These are phyloP conservation scores for Phlyctochytrium planicorne DNA, from an alignment of 192 early-diverging fungal genomes.

Conservation along the genomic window DNA sequence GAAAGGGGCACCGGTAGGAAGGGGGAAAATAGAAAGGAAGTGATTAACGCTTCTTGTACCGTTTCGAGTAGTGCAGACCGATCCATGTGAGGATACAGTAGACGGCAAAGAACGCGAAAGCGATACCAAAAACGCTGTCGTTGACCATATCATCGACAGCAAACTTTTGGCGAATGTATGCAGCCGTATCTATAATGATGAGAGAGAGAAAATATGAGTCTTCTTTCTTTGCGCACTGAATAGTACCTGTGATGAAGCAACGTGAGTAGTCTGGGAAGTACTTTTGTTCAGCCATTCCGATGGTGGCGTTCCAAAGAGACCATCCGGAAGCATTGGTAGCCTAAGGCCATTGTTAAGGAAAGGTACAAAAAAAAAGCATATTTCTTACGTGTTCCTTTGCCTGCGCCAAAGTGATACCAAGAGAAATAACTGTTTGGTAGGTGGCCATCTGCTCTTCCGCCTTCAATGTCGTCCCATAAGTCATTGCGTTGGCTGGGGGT, in stretches of 20 bases:
- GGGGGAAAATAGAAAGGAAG: no score
- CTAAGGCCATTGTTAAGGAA: background rate
- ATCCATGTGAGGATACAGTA: background rate
- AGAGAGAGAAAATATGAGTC: no score
- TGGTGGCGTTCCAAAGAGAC: background rate
- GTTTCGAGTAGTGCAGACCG: background rate
- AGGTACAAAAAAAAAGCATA: background rate
- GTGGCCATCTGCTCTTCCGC: background rate
- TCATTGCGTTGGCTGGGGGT: background rate
- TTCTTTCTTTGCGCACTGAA: background rate
- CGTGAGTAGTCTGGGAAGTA: background rate
- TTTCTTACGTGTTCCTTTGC: background rate
- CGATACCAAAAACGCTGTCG: background rate
- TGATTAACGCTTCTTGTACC: slow-evolving; percentile 1
- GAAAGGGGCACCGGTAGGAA: no score
- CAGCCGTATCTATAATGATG: background rate
- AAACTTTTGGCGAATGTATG: slow-evolving; percentile 2
- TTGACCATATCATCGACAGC: background rate
- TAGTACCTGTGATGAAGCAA: slow-evolving; percentile 1
- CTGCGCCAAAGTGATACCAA: background rate
- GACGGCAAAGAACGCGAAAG: background rate
- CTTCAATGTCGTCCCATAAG: background rate
- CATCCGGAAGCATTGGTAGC: background rate
- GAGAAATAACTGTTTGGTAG: background rate
- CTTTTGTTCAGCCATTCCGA: background rate